These are phyloP conservation scores for Urostyla sp. DNA, from an alignment of 73 alveolate species.

Conservation along the genomic window DNA sequence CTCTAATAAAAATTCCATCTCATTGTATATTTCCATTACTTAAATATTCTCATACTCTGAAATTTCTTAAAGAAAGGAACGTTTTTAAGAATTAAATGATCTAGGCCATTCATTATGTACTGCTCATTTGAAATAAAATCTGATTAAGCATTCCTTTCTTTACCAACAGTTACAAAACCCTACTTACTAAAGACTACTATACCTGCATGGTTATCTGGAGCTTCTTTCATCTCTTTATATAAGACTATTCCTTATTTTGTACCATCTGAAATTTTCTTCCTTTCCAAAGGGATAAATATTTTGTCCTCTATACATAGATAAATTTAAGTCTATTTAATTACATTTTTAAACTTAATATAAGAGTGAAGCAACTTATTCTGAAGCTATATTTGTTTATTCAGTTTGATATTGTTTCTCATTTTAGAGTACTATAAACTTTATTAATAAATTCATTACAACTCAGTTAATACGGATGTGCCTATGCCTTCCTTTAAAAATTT, in stretches of 20 bases:
- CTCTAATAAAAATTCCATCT: constrained; percentile 58
- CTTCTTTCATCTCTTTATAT: constrained; percentile 53
- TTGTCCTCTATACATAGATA: constrained; percentile 34
- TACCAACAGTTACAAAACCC: constrained; percentile 72
- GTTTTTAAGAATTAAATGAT: constrained; percentile 37
- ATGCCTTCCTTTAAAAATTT: background rate
- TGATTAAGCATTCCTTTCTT: constrained; percentile 60
- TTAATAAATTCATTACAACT: background rate
- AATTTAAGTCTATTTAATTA: background rate
- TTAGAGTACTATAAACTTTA: background rate
- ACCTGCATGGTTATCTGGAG: constrained; percentile 67
- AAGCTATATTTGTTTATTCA: constrained; percentile 32
- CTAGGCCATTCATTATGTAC: constrained; percentile 58
- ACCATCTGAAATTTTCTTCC: too few relatives aligned
- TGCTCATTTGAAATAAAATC: constrained; percentile 72
- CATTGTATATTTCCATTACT: constrained; percentile 68
- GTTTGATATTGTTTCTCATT: background rate
- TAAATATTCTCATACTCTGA: constrained; percentile 52
- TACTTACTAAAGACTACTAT: constrained; percentile 64
- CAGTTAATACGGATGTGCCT: constrained; percentile 27
- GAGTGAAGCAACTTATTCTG: constrained; percentile 58
- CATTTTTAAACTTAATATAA: constrained; percentile 59
- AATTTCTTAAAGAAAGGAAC: constrained; percentile 69
- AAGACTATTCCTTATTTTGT: too few relatives aligned
- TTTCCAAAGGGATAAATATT: constrained; percentile 69